These are phyloP conservation scores for Rhodocollybia butyracea DNA, from an alignment of 768 basidiomycete genomes.

Conservation along the genomic window DNA sequence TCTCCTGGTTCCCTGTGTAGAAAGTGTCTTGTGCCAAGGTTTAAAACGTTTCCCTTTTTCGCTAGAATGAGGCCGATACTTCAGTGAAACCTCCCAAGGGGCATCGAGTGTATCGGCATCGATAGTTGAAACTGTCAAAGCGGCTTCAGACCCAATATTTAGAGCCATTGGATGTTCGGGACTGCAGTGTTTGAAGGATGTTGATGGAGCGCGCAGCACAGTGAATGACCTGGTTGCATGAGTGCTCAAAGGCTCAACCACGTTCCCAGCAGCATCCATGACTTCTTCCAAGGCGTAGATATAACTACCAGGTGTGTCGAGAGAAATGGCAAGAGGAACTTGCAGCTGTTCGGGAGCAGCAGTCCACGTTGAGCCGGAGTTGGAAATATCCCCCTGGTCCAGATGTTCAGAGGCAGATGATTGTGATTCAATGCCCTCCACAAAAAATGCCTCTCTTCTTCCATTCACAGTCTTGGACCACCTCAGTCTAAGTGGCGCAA, in stretches of 20 bases:
- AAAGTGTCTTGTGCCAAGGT: conserved; percentile 63
- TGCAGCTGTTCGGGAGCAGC: conserved; percentile 51
- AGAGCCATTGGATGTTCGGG: conserved; percentile 68
- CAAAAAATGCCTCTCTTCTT: conserved; percentile 65
- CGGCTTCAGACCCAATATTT: conserved; percentile 64
- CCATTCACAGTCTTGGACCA: conserved; percentile 74
- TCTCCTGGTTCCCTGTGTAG: conserved; percentile 40
- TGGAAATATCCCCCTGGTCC: not conserved
- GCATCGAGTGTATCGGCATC: conserved; percentile 60
- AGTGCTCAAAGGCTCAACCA: conserved; percentile 41
- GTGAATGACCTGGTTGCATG: conserved; percentile 58
- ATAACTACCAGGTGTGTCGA: conserved; percentile 64
- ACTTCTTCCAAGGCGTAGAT: conserved; percentile 77
- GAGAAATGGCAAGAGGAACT: conserved; percentile 65
- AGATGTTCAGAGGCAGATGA: conserved; percentile 14
- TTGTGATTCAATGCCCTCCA: conserved; percentile 74
- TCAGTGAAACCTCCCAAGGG: conserved; percentile 64
- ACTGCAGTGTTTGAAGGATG: conserved; percentile 73
- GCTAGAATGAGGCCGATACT: conserved; percentile 50
- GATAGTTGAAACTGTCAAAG: conserved; percentile 49
- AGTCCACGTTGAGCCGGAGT: conserved; percentile 15
- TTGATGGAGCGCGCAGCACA: conserved; percentile 67
- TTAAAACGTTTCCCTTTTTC: conserved; percentile 40
- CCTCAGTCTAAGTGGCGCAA: conserved; percentile 72
- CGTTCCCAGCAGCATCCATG: conserved; percentile 80